Evolutionary conservation across 2,329 filamentous ascomycete species (phyloP).

Genomic region (Acarospora socialis): DNA sequence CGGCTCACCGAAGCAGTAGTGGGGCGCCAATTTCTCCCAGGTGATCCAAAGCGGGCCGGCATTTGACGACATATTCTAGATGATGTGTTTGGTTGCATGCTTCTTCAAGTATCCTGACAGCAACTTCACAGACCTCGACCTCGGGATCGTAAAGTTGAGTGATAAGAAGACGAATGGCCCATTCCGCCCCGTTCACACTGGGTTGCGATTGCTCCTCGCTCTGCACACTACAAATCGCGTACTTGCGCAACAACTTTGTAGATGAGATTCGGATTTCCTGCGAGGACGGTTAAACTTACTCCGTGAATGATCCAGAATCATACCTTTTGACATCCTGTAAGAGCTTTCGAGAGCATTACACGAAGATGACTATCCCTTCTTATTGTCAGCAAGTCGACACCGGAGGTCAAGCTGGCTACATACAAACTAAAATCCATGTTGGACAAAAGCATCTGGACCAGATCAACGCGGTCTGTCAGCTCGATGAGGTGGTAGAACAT

Average conservation of each 20-base stretch:
- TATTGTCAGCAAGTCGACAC: too few relatives aligned
- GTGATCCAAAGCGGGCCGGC: conserved; percentile 84
- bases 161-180: conserved; percentile 94
- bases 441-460: conserved; percentile 74
- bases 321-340: conserved; percentile 76
- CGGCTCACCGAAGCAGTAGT: conserved; percentile 52
- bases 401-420: too few relatives aligned
- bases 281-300: too few relatives aligned
- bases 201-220: conserved; percentile 22
- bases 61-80: conserved; percentile 92
- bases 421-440: conserved; percentile 78
- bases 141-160: conserved; percentile 96
- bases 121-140: conserved; percentile 88
- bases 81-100: conserved; percentile 86
- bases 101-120: conserved; percentile 93
- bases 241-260: conserved; percentile 75
- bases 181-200: conserved; percentile 71
- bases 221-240: conserved; percentile 50
- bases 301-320: not conserved
- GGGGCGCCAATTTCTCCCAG: conserved; percentile 93
- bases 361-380: conserved; percentile 66
- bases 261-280: conserved; percentile 78
- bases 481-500: conserved; percentile 99
- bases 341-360: conserved; percentile 81
- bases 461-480: conserved; percentile 74